These are phyloP conservation scores for Fusarium sp. DNA, from an alignment of 2,329 filamentous ascomycete species.

Conservation along the genomic window DNA sequence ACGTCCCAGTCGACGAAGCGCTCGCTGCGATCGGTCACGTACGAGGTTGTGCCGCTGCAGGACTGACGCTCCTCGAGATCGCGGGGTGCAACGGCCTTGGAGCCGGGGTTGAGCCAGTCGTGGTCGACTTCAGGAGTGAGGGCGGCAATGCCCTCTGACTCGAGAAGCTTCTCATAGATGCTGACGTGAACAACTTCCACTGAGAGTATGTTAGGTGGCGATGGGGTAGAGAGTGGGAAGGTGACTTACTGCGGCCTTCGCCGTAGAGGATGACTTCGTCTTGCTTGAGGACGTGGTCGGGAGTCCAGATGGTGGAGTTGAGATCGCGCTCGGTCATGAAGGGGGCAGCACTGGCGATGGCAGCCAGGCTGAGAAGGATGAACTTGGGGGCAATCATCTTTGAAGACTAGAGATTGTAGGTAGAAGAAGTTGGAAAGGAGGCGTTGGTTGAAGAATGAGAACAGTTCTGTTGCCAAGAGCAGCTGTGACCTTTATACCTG, in stretches of 20 bases:
- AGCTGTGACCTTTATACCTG: not conserved
- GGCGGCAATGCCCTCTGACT: not conserved
- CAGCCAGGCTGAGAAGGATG: not conserved
- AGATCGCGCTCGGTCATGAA: constrained; percentile 7
- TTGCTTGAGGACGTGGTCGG: constrained; percentile 19
- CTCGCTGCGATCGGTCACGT: not conserved
- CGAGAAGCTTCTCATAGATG: constrained; percentile 14
- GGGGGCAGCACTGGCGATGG: constrained; percentile 14
- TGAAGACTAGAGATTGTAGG: too few species aligned
- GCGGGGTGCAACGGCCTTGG: not conserved
- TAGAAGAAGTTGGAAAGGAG: too few species aligned
- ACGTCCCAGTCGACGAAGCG: constrained; percentile 31
- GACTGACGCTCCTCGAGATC: not conserved
- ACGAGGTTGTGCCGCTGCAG: not conserved
- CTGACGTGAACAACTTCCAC: constrained; percentile 23
- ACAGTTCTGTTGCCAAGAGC: rapidly evolving
- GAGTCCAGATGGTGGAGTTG: constrained; percentile 27
- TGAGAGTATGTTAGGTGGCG: rapidly evolving
- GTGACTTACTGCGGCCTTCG: constrained; percentile 8
- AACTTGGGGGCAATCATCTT: not conserved
- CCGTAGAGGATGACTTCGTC: constrained; percentile 32
- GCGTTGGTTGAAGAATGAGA: rapidly evolving
- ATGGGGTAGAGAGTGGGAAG: rapidly evolving
- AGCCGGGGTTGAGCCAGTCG: not conserved
- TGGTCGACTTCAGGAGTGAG: constrained; percentile 8